Evolutionary conservation across 768 basidiomycete species (phyloP), one percentile per base, ranked within the genome.

Genomic region (Suillus brevipes): DNA sequence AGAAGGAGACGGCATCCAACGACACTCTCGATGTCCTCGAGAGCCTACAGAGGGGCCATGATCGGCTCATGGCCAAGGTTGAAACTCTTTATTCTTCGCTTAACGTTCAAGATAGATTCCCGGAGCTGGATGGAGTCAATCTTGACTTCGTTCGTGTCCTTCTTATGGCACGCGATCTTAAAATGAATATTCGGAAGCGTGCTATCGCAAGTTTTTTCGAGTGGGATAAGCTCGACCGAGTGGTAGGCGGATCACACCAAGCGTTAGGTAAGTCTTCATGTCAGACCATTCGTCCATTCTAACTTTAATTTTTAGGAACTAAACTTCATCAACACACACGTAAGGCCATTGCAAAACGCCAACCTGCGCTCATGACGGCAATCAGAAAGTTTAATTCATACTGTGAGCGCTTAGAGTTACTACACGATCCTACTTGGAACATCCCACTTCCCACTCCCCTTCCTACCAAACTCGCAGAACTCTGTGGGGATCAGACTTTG

Each of bases 41-140:
- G 31, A 31, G n/a, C n/a, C n/a, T n/a, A n/a, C n/a, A n/a, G n/a
- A n/a, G n/a, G n/a, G n/a, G n/a, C n/a, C n/a, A n/a, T 28, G 28
- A 28, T 28, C 28, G 28, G 28, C 28, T 28, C 28, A 28, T 28
- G 28, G 28, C 1, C 28, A 28, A 28, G 28, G 28, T 28, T 28
- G 28, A 28, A 28, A 28, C 28, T 2, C 28, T 28, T 3, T 28
- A 2, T 28, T 28, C 28, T 28, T 28, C 28, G 28, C 67, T 81
- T 20, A 79, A 81, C 52, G 63, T 81, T 5, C 69, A 69, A 4
- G 68, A 74, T 2, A 37, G 36, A 6, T 79, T 76, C 49, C 80
- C 78, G 0, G 77, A 77, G 31, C 77, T 82, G 6, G 34, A 67
- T 13, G 69, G 69, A 8, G 40, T 78, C 10, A 65, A 71, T 16